phyloP scores from a whole-genome alignment of 768 basidiomycete genomes.

The Mycena latifolia region DNA sequence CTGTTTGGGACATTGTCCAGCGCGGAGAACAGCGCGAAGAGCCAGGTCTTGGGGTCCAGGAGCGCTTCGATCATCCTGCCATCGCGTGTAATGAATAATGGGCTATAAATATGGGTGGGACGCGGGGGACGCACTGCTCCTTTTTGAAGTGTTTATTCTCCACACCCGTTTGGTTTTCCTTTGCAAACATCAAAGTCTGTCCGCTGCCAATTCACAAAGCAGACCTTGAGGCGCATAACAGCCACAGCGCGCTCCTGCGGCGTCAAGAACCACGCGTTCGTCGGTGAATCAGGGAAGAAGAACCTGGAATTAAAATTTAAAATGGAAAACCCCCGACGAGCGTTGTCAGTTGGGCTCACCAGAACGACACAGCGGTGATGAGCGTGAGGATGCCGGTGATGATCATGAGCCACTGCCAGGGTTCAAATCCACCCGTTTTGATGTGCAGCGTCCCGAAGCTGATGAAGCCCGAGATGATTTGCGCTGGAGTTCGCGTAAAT shows the following conservation, averaged over 20 bases:
- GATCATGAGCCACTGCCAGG: constrained; percentile 64
- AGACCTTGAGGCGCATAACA: constrained; percentile 67
- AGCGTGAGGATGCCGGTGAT: constrained; percentile 1
- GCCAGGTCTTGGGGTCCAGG: constrained; percentile 68
- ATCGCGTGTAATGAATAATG: not conserved
- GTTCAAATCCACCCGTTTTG: constrained; percentile 55
- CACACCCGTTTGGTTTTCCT: constrained; percentile 85
- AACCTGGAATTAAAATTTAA: constrained; percentile 50
- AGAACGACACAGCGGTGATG: constrained; percentile 53
- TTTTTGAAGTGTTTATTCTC: constrained; percentile 87
- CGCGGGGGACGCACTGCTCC: constrained; percentile 71
- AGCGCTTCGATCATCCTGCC: constrained; percentile 70
- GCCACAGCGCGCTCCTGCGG: constrained; percentile 62
- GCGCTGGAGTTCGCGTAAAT: constrained; percentile 49
- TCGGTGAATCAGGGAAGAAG: constrained; percentile 72
- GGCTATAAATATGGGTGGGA: no score
- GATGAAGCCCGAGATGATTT: constrained; percentile 66
- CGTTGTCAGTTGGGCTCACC: no score
- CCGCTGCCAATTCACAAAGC: no score
- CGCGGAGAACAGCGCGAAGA: constrained; percentile 66
- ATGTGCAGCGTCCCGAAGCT: constrained; percentile 65
- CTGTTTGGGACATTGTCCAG: constrained; percentile 63
- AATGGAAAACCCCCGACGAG: no score
- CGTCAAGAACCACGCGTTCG: constrained; percentile 71
- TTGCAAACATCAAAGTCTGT: no score